Percentiles rank a stretch among this genome's conserved stretches.
Evolutionary conservation across 768 basidiomycete species (phyloP).

Genomic region (Collybiopsis confluens): DNA sequence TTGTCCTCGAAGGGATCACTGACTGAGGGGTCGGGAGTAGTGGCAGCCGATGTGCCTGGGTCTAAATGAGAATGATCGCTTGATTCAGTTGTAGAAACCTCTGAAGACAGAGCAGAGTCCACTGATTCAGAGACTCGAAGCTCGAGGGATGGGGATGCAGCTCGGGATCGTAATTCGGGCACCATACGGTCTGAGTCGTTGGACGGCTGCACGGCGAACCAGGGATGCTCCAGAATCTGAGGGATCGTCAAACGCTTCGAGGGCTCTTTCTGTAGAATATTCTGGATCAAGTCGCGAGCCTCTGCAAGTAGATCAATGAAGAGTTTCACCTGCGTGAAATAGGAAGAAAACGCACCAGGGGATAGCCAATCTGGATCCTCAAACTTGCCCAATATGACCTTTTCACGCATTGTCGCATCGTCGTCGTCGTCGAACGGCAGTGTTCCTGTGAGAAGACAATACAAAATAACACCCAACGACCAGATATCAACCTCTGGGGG

Average conservation of each 20-base stretch:
- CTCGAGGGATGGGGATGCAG: slow-evolving; percentile 4
- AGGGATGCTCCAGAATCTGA: slow-evolving; percentile 80
- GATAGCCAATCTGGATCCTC: slow-evolving; percentile 94
- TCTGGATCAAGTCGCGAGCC: slow-evolving; percentile 76
- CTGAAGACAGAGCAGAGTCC: slow-evolving; percentile 42
- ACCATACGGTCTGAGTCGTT: neutral
- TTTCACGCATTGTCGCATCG: slow-evolving; percentile 74
- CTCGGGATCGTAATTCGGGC: slow-evolving; percentile 7
- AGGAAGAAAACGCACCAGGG: slow-evolving; percentile 49
- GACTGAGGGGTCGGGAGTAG: slow-evolving; percentile 49
- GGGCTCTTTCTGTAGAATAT: slow-evolving; percentile 75
- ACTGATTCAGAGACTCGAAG: slow-evolving; percentile 9
- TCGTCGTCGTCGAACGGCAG: slow-evolving; percentile 91
- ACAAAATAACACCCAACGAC: slow-evolving; percentile 92
- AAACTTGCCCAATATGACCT: slow-evolving; percentile 82
- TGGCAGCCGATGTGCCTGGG: slow-evolving; percentile 44
- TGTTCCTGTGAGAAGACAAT: slow-evolving; percentile 84
- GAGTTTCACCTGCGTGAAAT: neutral
- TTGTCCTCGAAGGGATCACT: slow-evolving; percentile 39
- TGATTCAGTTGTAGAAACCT: slow-evolving; percentile 45
- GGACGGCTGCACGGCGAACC: slow-evolving; percentile 55
- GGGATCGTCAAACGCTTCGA: slow-evolving; percentile 73
- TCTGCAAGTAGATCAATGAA: slow-evolving; percentile 42
- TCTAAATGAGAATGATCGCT: slow-evolving; percentile 31
- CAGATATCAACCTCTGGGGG: slow-evolving; percentile 93